Evolutionary conservation across 1,139 yeast genomes (phyloP).

Genomic region (Pneumocystis oryctolagi): DNA sequence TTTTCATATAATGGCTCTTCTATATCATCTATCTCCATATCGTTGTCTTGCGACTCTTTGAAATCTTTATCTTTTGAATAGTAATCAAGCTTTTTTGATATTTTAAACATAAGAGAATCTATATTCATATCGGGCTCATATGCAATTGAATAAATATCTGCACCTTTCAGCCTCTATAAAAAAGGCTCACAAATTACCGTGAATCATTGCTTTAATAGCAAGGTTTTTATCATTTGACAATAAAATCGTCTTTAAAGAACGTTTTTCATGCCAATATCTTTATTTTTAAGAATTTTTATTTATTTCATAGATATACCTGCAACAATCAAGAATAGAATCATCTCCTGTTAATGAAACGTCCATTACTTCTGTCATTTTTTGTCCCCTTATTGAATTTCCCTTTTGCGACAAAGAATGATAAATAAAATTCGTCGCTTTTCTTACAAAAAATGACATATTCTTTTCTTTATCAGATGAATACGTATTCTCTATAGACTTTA

Average conservation of each 20-base stretch:
- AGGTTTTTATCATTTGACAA: neutral
- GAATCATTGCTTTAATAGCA: neutral
- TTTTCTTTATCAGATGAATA: no score
- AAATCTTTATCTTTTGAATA: neutral
- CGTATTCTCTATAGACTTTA: neutral
- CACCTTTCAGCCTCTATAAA: neutral
- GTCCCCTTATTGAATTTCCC: neutral
- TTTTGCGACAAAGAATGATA: neutral
- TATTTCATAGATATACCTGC: neutral
- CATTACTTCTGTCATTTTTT: neutral
- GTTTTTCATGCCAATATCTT: constrained; percentile 1
- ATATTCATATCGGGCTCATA: neutral
- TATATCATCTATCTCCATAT: neutral
- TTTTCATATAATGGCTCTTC: neutral
- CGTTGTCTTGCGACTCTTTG: neutral
- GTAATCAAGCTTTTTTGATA: neutral
- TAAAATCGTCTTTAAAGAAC: neutral
- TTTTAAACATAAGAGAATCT: neutral
- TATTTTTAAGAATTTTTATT: neutral
- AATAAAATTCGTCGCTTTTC: neutral
- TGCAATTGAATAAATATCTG: neutral
- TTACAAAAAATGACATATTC: neutral
- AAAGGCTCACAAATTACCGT: neutral
- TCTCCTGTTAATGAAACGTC: neutral
- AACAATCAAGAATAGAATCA: neutral